These are phyloP conservation scores for Phytophthora pisi DNA, from an alignment of 352 stramenopile genomes.

Conservation along the genomic window DNA sequence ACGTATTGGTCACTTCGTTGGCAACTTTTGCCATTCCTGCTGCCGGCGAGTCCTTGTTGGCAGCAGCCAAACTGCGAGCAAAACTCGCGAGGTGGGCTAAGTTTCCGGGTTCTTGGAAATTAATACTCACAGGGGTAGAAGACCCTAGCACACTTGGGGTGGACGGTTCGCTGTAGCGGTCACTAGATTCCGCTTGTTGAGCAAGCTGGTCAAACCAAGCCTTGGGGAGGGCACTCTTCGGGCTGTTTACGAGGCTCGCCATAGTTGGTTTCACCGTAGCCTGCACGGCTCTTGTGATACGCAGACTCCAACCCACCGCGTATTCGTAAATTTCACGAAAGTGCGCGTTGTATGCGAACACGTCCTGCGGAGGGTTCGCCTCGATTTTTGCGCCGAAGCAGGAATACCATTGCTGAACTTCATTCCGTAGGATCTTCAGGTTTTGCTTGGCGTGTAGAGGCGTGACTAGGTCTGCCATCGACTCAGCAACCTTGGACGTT, in stretches of 20 bases:
- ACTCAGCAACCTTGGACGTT: conserved; percentile 78
- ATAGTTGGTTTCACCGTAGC: conserved; percentile 78
- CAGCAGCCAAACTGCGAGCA: conserved; percentile 59
- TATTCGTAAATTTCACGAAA: conserved; percentile 87
- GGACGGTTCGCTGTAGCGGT: conserved; percentile 50
- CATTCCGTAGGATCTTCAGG: conserved; percentile 77
- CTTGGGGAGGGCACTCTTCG: conserved; percentile 72
- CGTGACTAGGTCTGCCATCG: conserved; percentile 74
- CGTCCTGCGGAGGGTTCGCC: conserved; percentile 67
- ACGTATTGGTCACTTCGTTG: conserved; percentile 81
- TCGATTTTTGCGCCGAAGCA: conserved; percentile 81
- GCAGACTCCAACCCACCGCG: conserved; percentile 74
- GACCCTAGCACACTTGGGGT: conserved; percentile 31
- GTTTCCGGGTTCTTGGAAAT: conserved; percentile 70
- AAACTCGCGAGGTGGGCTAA: conserved; percentile 76
- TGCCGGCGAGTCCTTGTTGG: conserved; percentile 26
- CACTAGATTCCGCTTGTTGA: conserved; percentile 47
- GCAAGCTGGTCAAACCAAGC: conserved; percentile 83
- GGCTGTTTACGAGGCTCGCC: conserved; percentile 65
- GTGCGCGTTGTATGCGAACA: conserved; percentile 82
- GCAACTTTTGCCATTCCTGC: conserved; percentile 48
- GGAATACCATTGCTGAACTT: conserved; percentile 85
- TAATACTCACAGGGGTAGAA: conserved; percentile 34
- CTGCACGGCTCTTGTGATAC: conserved; percentile 80
- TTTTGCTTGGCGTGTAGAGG: conserved; percentile 73